These are phyloP conservation scores for Candida coleopterorum DNA, from an alignment of 805 yeast species.

Conservation along the genomic window DNA sequence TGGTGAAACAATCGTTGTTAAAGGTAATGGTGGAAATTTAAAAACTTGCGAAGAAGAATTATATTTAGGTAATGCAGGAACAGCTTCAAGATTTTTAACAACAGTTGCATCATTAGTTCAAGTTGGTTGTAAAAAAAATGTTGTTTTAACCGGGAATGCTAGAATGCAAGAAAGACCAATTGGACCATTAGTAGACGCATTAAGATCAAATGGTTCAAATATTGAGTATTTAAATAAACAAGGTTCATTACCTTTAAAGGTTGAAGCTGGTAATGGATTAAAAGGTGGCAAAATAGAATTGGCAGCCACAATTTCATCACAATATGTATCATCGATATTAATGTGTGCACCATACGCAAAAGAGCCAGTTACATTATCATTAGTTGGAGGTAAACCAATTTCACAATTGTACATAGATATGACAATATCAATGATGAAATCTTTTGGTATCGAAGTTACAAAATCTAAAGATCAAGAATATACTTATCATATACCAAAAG, in stretches of 20 bases:
- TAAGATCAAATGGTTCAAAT: slow-evolving; percentile 71
- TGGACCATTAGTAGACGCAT: slow-evolving; percentile 92
- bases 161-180: slow-evolving; percentile 98
- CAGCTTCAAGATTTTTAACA: slow-evolving; percentile 92
- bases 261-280: slow-evolving; percentile 65
- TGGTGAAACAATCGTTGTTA: slow-evolving; percentile 83
- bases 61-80: slow-evolving; percentile 95
- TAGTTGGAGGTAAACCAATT: slow-evolving; percentile 96
- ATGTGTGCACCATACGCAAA: slow-evolving; percentile 98
- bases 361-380: slow-evolving; percentile 77
- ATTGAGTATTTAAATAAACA: slow-evolving; percentile 65
- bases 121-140: slow-evolving; percentile 28
- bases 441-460: slow-evolving; percentile 77
- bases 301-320: slow-evolving; percentile 95
- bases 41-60: slow-evolving; percentile 60
- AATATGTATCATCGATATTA: slow-evolving; percentile 90
- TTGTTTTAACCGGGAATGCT: slow-evolving; percentile 84
- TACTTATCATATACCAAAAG: slow-evolving; percentile 89
- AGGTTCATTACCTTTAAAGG: slow-evolving; percentile 83
- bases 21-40: slow-evolving; percentile 79
- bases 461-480: slow-evolving; percentile 66
- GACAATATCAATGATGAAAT: slow-evolving; percentile 93
- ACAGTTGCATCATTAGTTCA: slow-evolving; percentile 85
- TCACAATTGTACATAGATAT: slow-evolving; percentile 94
- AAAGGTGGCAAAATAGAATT: slow-evolving; percentile 90